Evolutionary conservation across 2,329 filamentous ascomycete genomes (phyloP).

Genomic region (Arachnomyces sp.): DNA sequence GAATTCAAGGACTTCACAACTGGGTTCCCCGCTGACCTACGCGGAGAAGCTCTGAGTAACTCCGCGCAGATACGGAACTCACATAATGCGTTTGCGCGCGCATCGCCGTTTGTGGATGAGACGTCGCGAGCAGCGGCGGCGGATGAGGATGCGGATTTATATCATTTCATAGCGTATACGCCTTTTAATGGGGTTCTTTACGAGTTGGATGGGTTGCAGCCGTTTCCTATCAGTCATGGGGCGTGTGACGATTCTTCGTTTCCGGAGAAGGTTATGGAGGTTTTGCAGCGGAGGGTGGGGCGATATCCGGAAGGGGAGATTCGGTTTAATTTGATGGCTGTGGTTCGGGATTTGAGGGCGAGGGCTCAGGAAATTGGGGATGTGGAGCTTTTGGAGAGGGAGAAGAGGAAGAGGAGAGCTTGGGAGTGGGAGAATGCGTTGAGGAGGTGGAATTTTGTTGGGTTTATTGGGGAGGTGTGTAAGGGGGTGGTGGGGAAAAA

Average conservation of each 20-base stretch:
- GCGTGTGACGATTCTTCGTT: slow-evolving; percentile 64
- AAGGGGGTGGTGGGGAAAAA: slow-evolving; percentile 77
- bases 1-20: slow-evolving; percentile 86
- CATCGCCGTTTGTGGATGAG: slow-evolving; percentile 89
- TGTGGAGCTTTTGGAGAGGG: slow-evolving; percentile 64
- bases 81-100: slow-evolving; percentile 84
- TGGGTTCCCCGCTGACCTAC: slow-evolving; percentile 68
- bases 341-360: slow-evolving; percentile 74
- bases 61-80: slow-evolving; percentile 65
- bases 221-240: slow-evolving; percentile 84
- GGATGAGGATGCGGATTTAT: slow-evolving; percentile 74
- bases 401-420: slow-evolving; percentile 73
- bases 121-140: slow-evolving; percentile 62
- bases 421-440: slow-evolving; percentile 97
- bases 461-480: slow-evolving; percentile 82
- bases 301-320: slow-evolving; percentile 85
- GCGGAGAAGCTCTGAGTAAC: slow-evolving; percentile 65
- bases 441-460: slow-evolving; percentile 89
- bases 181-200: slow-evolving; percentile 72
- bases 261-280: slow-evolving; percentile 72
- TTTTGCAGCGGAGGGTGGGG: slow-evolving; percentile 73
- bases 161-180: slow-evolving; percentile 96
- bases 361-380: slow-evolving; percentile 77
- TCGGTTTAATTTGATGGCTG: slow-evolving; percentile 89
- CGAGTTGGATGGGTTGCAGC: slow-evolving; percentile 91